Conservation (phyloP, 2,329 filamentous ascomycete genomes). For the Furcasterigmium furcatum region DNA sequence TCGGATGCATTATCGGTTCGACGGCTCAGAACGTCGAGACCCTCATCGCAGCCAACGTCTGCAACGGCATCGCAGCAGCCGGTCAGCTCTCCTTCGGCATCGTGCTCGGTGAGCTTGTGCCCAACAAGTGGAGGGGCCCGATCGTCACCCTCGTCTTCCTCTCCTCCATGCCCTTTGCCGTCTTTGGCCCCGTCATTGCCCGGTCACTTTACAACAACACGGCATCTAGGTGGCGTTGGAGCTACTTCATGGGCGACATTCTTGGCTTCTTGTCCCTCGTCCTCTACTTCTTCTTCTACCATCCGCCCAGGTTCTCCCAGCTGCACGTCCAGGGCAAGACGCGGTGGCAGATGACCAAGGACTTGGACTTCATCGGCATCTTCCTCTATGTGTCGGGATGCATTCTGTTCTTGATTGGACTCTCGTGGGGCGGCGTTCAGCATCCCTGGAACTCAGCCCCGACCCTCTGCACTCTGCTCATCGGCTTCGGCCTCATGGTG, state of each 20-base stretch:
- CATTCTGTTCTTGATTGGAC: constrained; percentile 38
- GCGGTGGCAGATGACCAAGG: constrained; percentile 31
- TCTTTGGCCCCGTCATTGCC: constrained; percentile 44
- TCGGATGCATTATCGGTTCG: constrained; percentile 33
- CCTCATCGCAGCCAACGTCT: constrained; percentile 32
- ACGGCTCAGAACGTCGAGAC: constrained; percentile 26
- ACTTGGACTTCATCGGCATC: constrained; percentile 43
- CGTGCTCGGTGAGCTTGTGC: constrained; percentile 38
- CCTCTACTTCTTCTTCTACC: constrained; percentile 41
- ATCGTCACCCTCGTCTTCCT: constrained; percentile 33
- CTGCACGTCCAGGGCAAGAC: constrained; percentile 33
- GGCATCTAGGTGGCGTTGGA: constrained; percentile 41
- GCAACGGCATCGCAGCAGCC: constrained; percentile 33
- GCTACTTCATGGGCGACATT: constrained; percentile 45
- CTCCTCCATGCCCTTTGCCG: constrained; percentile 33
- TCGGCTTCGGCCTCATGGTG: constrained; percentile 30
- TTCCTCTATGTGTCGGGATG: constrained; percentile 36
- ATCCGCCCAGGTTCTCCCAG: constrained; percentile 40
- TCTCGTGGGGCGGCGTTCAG: constrained; percentile 35
- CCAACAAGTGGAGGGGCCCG: constrained; percentile 34
- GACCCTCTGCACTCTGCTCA: constrained; percentile 30
- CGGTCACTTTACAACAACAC: constrained; percentile 39
- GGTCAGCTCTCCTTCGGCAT: constrained; percentile 38
- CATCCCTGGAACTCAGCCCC: constrained; percentile 39
- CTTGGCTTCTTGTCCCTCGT: constrained; percentile 32